phyloP scores from a whole-genome alignment of 768 basidiomycete genomes.

The Neoboletus magnificus region DNA sequence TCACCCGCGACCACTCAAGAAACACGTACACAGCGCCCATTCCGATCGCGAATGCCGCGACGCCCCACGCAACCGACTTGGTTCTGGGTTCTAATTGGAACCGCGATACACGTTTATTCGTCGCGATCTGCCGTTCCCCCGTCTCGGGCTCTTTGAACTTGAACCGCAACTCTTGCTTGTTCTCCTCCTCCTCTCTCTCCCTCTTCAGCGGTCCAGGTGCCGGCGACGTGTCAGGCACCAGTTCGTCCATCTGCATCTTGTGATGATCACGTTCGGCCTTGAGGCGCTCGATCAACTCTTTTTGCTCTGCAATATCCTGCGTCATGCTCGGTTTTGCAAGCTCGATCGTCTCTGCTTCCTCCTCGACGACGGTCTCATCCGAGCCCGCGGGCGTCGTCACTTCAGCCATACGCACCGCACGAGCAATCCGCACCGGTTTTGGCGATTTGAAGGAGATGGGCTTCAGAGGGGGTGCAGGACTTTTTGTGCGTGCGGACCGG shows the following conservation, averaged over 20 bases:
- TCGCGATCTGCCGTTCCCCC: slow-evolving; percentile 53
- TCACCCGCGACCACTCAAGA: background rate
- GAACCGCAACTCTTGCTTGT: slow-evolving; percentile 51
- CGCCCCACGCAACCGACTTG: slow-evolving; percentile 80
- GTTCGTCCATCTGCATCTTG: slow-evolving; percentile 24
- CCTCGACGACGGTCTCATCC: slow-evolving; percentile 65
- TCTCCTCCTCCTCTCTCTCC: slow-evolving; percentile 43
- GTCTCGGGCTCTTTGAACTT: slow-evolving; percentile 68
- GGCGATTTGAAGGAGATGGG: slow-evolving; percentile 36
- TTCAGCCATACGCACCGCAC: slow-evolving; percentile 26
- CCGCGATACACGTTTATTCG: slow-evolving; percentile 61
- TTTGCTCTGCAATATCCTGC: slow-evolving; percentile 75
- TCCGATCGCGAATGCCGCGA: slow-evolving; percentile 80
- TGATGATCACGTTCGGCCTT: slow-evolving; percentile 56
- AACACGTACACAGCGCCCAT: slow-evolving; percentile 74
- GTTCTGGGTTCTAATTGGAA: slow-evolving; percentile 61
- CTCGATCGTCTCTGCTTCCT: slow-evolving; percentile 56
- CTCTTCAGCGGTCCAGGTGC: slow-evolving; percentile 43
- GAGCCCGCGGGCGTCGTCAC: slow-evolving; percentile 50
- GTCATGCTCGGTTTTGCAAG: slow-evolving; percentile 61
- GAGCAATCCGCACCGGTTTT: slow-evolving; percentile 20
- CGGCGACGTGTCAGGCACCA: slow-evolving; percentile 5
- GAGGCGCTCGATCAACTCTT: slow-evolving; percentile 67
- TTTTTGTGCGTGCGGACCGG: slow-evolving; percentile 42
- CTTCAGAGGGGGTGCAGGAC: slow-evolving; percentile 33